Evolutionary conservation across 2,329 filamentous ascomycete species (phyloP).

Genomic region (Microcyclospora pomicola): DNA sequence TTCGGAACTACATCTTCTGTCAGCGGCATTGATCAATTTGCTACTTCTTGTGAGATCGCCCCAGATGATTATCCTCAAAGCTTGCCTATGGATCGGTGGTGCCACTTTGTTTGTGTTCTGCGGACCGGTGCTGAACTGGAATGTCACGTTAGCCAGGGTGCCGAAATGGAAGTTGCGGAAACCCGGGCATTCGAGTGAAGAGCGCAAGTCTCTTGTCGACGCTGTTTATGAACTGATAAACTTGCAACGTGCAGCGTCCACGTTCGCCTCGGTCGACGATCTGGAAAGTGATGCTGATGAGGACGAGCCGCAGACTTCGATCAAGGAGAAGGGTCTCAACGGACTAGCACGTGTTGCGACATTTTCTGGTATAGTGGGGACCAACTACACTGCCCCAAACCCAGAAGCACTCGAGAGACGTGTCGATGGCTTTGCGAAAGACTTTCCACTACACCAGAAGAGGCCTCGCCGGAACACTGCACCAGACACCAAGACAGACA

Average conservation of each 20-base stretch:
- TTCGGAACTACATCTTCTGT: constrained; percentile 77
- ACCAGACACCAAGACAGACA: constrained; percentile 7
- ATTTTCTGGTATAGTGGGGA: no score
- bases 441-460: not conserved
- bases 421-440: constrained; percentile 1
- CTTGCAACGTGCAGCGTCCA: constrained; percentile 17
- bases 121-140: constrained; percentile 63
- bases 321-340: constrained; percentile 8
- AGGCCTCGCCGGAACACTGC: constrained; percentile 14
- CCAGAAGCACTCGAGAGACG: no score
- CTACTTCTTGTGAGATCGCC: constrained; percentile 59
- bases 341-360: no score
- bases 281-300: constrained; percentile 36
- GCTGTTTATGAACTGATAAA: constrained; percentile 25
- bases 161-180: constrained; percentile 80
- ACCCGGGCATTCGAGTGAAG: constrained; percentile 30
- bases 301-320: constrained; percentile 18
- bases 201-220: constrained; percentile 30
- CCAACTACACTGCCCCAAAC: no score
- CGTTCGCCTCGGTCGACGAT: constrained; percentile 12
- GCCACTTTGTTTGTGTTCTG: constrained; percentile 61
- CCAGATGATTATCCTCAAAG: constrained; percentile 30
- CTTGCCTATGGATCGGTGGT: constrained; percentile 46
- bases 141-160: constrained; percentile 71
- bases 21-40: constrained; percentile 68